phyloP scores from a whole-genome alignment of 1,284 basidiomycete species.

The Fomitopsis betulina region DNA sequence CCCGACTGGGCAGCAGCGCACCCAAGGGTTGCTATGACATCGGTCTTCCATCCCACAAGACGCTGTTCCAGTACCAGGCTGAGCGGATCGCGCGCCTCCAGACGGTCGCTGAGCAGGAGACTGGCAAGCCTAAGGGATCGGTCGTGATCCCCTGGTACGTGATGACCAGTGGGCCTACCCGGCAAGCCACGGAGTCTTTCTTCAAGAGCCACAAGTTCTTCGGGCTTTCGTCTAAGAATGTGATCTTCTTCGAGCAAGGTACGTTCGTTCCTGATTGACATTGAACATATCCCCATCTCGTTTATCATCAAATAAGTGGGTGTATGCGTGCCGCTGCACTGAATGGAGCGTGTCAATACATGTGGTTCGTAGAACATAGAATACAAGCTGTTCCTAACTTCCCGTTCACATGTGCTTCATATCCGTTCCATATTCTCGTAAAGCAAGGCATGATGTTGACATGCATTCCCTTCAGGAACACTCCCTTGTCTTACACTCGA shows the following conservation, averaged over 20 bases:
- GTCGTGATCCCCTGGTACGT: constrained; percentile 93
- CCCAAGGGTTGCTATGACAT: constrained; percentile 99
- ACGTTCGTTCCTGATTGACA: constrained; percentile 18
- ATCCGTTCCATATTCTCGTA: not conserved
- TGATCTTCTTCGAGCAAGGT: constrained; percentile 98
- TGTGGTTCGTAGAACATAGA: not conserved
- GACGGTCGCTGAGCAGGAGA: constrained; percentile 61
- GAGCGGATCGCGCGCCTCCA: constrained; percentile 89
- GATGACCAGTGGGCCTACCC: constrained; percentile 98
- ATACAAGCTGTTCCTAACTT: not conserved
- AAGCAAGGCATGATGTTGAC: constrained; percentile 10
- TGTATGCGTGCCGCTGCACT: not conserved
- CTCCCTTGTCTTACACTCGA: constrained; percentile 93
- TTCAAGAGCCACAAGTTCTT: constrained; percentile 82
- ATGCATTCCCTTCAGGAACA: constrained; percentile 57
- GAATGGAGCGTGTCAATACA: not conserved
- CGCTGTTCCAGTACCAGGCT: constrained; percentile 95
- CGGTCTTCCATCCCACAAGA: constrained; percentile 87
- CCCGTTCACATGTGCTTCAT: not conserved
- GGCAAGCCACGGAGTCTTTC: constrained; percentile 82
- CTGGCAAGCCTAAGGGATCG: constrained; percentile 48
- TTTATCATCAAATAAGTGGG: too few relatives aligned
- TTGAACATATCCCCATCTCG: not conserved
- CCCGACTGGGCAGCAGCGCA: constrained; percentile 85
- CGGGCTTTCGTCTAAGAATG: constrained; percentile 76